Base-by-base conservation (phyloP, 768 basidiomycete species). In the Suillus occidentalis region DNA sequence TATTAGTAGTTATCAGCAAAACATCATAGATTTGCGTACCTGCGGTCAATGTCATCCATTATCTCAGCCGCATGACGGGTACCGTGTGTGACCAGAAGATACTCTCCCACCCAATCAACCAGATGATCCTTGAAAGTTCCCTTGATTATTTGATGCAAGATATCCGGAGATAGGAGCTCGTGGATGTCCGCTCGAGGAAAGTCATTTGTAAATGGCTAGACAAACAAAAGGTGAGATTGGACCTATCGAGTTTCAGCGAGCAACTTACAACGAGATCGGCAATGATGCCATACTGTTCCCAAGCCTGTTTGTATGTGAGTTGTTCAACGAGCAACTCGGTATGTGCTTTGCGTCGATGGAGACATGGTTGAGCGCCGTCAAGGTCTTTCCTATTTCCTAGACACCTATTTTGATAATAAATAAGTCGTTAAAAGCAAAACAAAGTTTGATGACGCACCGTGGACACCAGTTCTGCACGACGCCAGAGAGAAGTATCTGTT, bases 121-220 rank as follows among this genome's bases (percentile, higher is more conserved):
- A 81, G 60, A 60, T 83, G 82, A 60, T 82, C 77, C 60, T 81
- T 81, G 74, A 84, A 81, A 1, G 81, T 61, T 0, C 83, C 83
- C 65, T 85, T 80, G 69, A 83, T 77, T 0, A 85, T 69, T 67
- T 84, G 82, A 65, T 86, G 83, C 10, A 84, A 77, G 16, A 40
- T 40, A 40, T 40, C 40, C 1, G 2, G 40, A 6, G 40, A 40
- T 16, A 40, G 40, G 40, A 40, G 43, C 43, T 45, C 43, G 7
- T 45, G 43, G 18, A 45, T 45, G 43, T 45, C 43, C 1, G 8
- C 43, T 45, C 20, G 43, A 45, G 20, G 43, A 45, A 45, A 45
- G 7, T 45, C 7, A 20, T 45, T 45, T 45, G 43, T 45, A 45
- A 45, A 45, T 45, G 43, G 43, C 43, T 45, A 45, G 43, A 8